Base-by-base conservation (phyloP, 768 basidiomycete genomes). In the Baorangia bicolor region DNA sequence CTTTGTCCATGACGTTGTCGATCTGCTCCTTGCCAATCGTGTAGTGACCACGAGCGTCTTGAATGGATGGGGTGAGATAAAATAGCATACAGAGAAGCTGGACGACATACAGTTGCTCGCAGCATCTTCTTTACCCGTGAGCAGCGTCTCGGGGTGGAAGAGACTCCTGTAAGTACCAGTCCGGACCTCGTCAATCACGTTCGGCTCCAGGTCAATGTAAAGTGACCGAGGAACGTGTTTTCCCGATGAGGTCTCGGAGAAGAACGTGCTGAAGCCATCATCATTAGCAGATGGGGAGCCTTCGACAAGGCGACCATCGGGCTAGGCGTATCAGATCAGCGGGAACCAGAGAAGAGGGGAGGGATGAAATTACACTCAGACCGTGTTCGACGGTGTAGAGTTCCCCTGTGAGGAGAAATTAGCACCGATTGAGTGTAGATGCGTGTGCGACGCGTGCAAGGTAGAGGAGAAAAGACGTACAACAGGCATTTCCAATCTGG, bases 381-480 rank as follows among this genome's bases (percentile, higher is more conserved):
- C 95, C 95, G 76, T 98, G 97, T 76, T 99, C 97, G 66, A 97
- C 87, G 69, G 94, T 97, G 80, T 99, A 99, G 59, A 98, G 85
- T 77, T 98, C 96, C 96, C 92, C 92, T 94, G 73, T 28, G 68
- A 73, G 65, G 53, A 60, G 38, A 30, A 18, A 58, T 72, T 20
- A 72, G 58, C 30, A 52, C 49, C 34, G 50, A 57, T 41, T 45
- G 34, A 42, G 44, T 7, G 20, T 7, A 28, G 31, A 56, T 39
- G 5, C 43, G 28, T 34, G 53, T 44, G 31, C 27, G 45, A 59
- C 68, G 65, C 60, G 67, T 57, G 53, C 12, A 44, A 13, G 31
- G n/a, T 38, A 50, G 50, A 37, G 27, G 31, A 21, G 51, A 44
- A 39, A 25, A 48, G 47, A 89, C 92, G 81, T 78, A 93, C 96